Evolutionary conservation across 305 asterid genomes (phyloP), one percentile per base, ranked within the genome.

Genomic region (Solanum hybrid): DNA sequence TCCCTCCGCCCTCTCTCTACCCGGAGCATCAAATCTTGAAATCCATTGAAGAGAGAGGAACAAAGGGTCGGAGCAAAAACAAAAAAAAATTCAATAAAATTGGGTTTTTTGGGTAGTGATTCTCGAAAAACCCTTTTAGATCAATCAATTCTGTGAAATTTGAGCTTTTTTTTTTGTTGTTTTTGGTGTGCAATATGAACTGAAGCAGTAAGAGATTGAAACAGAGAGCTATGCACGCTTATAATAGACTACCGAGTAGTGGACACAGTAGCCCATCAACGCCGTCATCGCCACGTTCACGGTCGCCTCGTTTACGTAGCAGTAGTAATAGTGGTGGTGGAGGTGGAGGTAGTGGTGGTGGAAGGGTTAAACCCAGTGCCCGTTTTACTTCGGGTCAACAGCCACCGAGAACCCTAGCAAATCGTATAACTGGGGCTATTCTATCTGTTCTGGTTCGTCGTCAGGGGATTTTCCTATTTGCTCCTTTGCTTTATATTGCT

Each of bases 251-350:
- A 79, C 97, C 98, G 93, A 93, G 93, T 93, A 95, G 96, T 95
- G 97, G 97, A 93, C 94, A 95, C 91, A 95, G 86, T 94, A 95
- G 97, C 95, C 98, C 98, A 10, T 93, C 97, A 39, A 95, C 99
- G 72, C 97, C 99, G 88, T 96, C 96, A 77, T 96, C 99, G n/a
- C 98, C 99, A 82, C 93, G 95, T 87, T 93, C 96, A 86, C 95
- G 96, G 89, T 94, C 98, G 83, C 98, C 98, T 51, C 93, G 97
- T 27, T 85, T 87, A 90, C 95, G 95, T 91, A 31, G 75, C 24
- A 31, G 14, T 29, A 31, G 88, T 17, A 20, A 6, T 84, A 31
- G 39, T 29, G 39, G 36, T 38, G 68, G 87, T 82, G 87, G 88
- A 9, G 72, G 29, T 82, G 87, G 88, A 3, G 72, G 38, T 17